Evolutionary conservation across 169 alveolate genomes (phyloP).

Genomic region (Ichthyophthirius multifiliis): DNA sequence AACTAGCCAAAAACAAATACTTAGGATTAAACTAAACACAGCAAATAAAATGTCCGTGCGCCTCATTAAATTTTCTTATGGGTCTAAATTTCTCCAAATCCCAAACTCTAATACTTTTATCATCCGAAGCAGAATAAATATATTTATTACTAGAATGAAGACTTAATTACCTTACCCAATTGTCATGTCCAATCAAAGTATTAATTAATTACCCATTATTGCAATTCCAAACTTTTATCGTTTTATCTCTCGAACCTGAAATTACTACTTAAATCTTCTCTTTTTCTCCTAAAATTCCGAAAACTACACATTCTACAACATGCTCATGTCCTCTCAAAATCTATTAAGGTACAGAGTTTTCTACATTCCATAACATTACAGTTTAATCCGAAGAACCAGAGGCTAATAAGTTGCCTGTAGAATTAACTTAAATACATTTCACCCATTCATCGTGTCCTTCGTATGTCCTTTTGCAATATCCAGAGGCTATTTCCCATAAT

Average conservation of each 20-base stretch:
- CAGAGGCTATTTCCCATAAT: constrained; percentile 85
- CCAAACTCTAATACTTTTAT: constrained; percentile 69
- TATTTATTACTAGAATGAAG: constrained; percentile 79
- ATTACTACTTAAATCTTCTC: no score
- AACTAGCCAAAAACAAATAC: neutral
- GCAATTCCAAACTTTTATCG: constrained; percentile 81
- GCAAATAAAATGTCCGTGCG: constrained; percentile 30
- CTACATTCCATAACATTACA: constrained; percentile 63
- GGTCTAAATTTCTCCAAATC: constrained; percentile 25
- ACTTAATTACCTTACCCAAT: constrained; percentile 80
- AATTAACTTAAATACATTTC: constrained; percentile 43
- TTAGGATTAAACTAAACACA: neutral
- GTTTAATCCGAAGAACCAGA: constrained; percentile 55
- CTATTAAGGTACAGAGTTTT: constrained; percentile 19
- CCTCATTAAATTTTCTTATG: constrained; percentile 25
- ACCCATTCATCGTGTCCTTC: constrained; percentile 84
- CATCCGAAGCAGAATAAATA: constrained; percentile 81
- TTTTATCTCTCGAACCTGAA: constrained; percentile 82
- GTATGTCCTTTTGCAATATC: constrained; percentile 78
- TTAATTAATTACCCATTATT: constrained; percentile 51
- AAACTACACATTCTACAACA: constrained; percentile 59
- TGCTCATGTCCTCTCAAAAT: constrained; percentile 65
- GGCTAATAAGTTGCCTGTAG: constrained; percentile 48
- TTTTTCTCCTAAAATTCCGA: no score
- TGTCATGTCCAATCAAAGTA: constrained; percentile 80